Evolutionary conservation across 306 rosid genomes (phyloP).

Genomic region (Vigna radiata): DNA sequence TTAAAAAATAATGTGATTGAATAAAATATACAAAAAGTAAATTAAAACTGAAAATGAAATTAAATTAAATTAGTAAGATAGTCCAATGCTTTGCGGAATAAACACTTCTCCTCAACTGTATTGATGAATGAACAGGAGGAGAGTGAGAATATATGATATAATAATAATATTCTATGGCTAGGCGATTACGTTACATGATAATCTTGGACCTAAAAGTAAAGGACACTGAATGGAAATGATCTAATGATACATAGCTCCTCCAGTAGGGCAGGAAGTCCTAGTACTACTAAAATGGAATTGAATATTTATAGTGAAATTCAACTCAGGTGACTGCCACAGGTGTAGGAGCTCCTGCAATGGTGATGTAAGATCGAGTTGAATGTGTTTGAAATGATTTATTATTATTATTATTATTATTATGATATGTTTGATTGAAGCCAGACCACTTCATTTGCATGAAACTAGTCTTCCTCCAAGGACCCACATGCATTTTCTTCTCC

Average conservation of each 20-base stretch:
- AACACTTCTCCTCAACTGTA: neutral
- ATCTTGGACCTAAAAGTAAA: slow-evolving; percentile 35
- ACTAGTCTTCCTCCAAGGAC: slow-evolving; percentile 66
- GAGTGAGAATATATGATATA: neutral
- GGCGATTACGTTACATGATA: neutral
- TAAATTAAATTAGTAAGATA: no score
- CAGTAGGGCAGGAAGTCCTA: slow-evolving; percentile 22
- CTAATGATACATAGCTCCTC: slow-evolving; percentile 2
- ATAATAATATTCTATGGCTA: slow-evolving; percentile 1
- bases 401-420: neutral
- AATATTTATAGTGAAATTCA: neutral
- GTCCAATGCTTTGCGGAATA: neutral
- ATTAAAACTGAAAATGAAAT: no score
- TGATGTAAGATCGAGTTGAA: slow-evolving; percentile 39
- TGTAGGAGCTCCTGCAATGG: slow-evolving; percentile 42
- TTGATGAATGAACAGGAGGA: neutral
- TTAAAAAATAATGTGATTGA: no score
- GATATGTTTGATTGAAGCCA: slow-evolving; percentile 27
- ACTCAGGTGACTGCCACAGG: slow-evolving; percentile 53
- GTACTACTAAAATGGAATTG: slow-evolving; percentile 16
- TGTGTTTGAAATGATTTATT: neutral
- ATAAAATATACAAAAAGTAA: no score
- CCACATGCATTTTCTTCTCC: slow-evolving; percentile 70
- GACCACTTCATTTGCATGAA: slow-evolving; percentile 85
- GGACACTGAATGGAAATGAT: neutral